These are phyloP conservation scores for Penicillium sp. DNA, from an alignment of 2,329 filamentous ascomycete species.

Conservation along the genomic window DNA sequence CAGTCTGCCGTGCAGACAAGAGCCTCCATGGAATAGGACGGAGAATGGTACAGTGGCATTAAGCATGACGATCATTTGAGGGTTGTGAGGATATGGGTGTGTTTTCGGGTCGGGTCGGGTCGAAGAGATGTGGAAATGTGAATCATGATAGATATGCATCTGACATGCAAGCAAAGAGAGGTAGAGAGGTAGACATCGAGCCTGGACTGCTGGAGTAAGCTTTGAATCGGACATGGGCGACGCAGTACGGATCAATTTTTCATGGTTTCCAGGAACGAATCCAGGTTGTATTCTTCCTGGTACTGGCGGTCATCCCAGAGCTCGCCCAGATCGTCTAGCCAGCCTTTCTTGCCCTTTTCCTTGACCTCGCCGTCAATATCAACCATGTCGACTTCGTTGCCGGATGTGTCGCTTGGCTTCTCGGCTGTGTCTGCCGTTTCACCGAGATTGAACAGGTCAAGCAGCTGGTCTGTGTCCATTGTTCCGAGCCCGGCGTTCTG, in stretches of 20 bases:
- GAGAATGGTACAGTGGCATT: constrained; percentile 9
- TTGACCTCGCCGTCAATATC: constrained; percentile 89
- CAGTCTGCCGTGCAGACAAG: constrained; percentile 5
- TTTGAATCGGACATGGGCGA: not conserved
- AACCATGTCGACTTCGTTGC: constrained; percentile 69
- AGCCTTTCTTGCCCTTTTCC: constrained; percentile 94
- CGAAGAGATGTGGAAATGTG: not conserved
- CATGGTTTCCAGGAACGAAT: constrained; percentile 94
- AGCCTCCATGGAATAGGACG: constrained; percentile 5
- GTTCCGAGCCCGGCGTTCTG: constrained; percentile 92
- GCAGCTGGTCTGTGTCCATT: constrained; percentile 98
- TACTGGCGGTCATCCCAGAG: constrained; percentile 98
- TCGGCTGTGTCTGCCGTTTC: constrained; percentile 58
- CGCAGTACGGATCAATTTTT: constrained; percentile 47
- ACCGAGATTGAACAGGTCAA: constrained; percentile 91
- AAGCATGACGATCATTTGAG: constrained; percentile 10
- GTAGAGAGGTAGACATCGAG: not conserved
- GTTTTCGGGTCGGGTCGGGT: not conserved
- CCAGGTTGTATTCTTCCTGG: constrained; percentile 94
- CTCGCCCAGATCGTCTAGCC: constrained; percentile 91
- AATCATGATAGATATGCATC: not conserved
- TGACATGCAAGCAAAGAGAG: not conserved
- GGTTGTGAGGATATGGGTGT: not conserved
- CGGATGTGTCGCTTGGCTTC: constrained; percentile 60
- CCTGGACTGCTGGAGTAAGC: not conserved